phyloP scores from a whole-genome alignment of 2,329 filamentous ascomycete species.

The Botrytis galanthina region DNA sequence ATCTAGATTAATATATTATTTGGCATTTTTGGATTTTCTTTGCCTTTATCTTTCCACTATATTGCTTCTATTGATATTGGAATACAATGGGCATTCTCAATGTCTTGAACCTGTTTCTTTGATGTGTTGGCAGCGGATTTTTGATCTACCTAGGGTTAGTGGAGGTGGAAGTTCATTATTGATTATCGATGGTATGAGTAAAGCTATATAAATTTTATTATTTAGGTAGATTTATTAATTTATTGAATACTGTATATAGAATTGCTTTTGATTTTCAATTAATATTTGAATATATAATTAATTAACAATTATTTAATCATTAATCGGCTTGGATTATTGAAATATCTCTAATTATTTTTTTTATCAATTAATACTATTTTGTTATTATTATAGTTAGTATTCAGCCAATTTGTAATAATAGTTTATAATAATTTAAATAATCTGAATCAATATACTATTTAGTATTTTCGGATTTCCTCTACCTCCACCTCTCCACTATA shows the following conservation, averaged over 20 bases:
- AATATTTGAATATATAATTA: not conserved
- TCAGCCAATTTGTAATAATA: not conserved
- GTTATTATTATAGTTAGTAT: not conserved
- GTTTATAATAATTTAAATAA: not conserved
- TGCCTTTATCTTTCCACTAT: no score
- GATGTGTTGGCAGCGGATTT: not conserved
- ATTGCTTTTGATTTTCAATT: not conserved
- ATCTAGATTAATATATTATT: no score
- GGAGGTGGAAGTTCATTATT: not conserved
- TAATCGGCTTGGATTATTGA: not conserved
- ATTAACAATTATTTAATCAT: not conserved
- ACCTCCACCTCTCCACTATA: conserved; percentile 1
- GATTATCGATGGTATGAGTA: not conserved
- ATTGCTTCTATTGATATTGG: no score
- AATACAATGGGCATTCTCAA: no score
- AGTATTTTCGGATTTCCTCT: not conserved
- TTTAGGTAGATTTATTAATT: not conserved
- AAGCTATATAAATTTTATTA: not conserved
- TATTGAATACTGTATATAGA: not conserved
- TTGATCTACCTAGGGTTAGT: not conserved
- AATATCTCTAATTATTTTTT: not conserved
- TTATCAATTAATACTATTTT: not conserved
- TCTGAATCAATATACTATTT: not conserved
- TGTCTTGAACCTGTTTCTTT: no score
- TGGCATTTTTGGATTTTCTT: no score